Evolutionary conservation across 2,329 filamentous ascomycete genomes (phyloP).

Genomic region (Colletotrichum brevisporum): DNA sequence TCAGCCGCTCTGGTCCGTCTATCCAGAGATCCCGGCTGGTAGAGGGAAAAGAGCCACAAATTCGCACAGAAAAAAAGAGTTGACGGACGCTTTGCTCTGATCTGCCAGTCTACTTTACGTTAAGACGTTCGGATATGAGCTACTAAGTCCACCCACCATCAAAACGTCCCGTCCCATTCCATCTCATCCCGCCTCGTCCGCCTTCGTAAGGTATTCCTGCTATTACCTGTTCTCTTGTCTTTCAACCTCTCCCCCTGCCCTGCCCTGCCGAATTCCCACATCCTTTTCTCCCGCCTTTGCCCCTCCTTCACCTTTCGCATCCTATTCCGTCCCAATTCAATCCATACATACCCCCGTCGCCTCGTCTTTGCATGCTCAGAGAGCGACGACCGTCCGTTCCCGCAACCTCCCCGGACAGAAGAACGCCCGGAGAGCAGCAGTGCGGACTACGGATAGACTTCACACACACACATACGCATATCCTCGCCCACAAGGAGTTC

Average conservation of each 20-base stretch:
- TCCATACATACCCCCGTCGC: slow-evolving; percentile 28
- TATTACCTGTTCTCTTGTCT: slow-evolving; percentile 9
- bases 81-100: neutral
- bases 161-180: slow-evolving; percentile 20
- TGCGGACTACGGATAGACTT: no score
- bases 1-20: neutral
- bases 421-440: no score
- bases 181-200: slow-evolving; percentile 35
- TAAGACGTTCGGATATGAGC: neutral
- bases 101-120: neutral
- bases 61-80: neutral
- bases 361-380: slow-evolving; percentile 28
- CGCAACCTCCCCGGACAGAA: no score
- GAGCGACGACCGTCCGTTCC: neutral
- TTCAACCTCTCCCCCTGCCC: no score
- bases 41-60: neutral
- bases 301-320: slow-evolving; percentile 11
- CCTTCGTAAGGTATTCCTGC: slow-evolving; percentile 33
- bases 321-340: slow-evolving; percentile 27
- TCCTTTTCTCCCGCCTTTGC: slow-evolving; percentile 15
- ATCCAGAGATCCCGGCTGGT: neutral
- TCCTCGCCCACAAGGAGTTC: no score
- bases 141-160: slow-evolving; percentile 19
- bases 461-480: no score
- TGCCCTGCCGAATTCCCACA: slow-evolving; percentile 12